Evolutionary conservation across 371 early-diverging fungal species (phyloP), one percentile per base, ranked within the genome.

Genomic region (Mycotypha africana): DNA sequence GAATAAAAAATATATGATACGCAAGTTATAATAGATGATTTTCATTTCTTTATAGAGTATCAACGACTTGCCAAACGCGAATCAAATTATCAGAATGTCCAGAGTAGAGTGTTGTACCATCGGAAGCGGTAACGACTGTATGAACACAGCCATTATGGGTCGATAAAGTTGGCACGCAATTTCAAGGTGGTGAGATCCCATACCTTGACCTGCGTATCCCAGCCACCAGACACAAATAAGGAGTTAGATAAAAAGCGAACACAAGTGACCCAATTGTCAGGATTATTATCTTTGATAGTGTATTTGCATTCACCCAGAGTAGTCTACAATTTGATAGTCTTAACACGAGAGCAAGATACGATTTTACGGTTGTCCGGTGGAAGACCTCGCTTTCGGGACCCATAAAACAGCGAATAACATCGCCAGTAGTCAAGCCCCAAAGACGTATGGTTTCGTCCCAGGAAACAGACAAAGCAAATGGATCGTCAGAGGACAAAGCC

Each of bases 181-280:
- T 93, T 92, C 86, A 84, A 85, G 82, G 93, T 92, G 78, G 81
- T 84, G 49, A 93, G 80, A 68, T 97, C 96, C 98, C 98, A 98
- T 56, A 93, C 93, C 91, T 97, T 97, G 76, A 98, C 93, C 54
- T 92, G 76, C 83, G 93, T 93, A 82, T 98, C 98, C 97, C 97
- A 97, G 62, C 95, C 95, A 70, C 85, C 79, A 45, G 94, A 92
- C 42, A 97, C 92, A 65, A 97, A 86, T 71, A 94, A 82, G 54
- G 95, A 92, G 88, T 95, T 94, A 69, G 95, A 95, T 49, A 94
- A 93, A 92, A 95, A 95, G 61, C 92, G 83, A 60, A 97, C 96
- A 82, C 91, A 89, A 42, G 93, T 92, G 58, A 94, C 89, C 97
- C 95, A 95, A 70, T 94, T 93, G 64, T 84, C 67, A 89, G 95